These are phyloP conservation scores for Volvox reticuliferus DNA, from an alignment of 139 green algal species.

Conservation along the genomic window DNA sequence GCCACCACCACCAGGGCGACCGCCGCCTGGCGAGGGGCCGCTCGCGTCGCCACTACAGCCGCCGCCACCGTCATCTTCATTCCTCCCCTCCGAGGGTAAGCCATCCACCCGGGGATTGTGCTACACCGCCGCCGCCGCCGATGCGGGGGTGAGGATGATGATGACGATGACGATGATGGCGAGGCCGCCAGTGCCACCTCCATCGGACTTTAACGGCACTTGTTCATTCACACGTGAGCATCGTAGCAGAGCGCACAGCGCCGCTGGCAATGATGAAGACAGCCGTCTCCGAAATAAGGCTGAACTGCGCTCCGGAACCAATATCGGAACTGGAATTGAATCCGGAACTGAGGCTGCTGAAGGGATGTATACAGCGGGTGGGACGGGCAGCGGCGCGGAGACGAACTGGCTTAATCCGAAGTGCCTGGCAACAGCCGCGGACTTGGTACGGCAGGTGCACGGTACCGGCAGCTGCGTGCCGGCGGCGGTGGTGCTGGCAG, in stretches of 20 bases:
- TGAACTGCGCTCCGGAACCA: no score
- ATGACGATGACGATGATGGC: neutral
- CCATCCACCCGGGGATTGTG: no score
- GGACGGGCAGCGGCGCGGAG: no score
- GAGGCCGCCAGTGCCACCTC: neutral
- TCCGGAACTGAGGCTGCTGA: neutral
- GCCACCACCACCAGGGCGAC: no score
- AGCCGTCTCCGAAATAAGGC: no score
- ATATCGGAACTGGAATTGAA: neutral
- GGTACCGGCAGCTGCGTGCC: neutral
- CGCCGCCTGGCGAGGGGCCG: no score
- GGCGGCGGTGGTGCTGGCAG: slow-evolving; percentile 37
- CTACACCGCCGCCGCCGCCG: neutral
- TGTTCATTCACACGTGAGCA: no score
- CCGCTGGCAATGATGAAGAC: neutral
- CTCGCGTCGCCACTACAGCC: no score
- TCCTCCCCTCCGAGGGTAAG: no score
- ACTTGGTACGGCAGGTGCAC: slow-evolving; percentile 17
- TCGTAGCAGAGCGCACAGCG: neutral
- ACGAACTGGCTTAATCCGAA: neutral
- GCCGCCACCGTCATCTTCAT: no score
- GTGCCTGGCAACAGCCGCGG: neutral
- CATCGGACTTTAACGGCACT: neutral
- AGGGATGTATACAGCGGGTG: neutral
- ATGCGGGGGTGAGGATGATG: neutral